These are phyloP conservation scores for Aspergillus niger DNA, from an alignment of 2,329 filamentous ascomycete genomes.

Conservation along the genomic window DNA sequence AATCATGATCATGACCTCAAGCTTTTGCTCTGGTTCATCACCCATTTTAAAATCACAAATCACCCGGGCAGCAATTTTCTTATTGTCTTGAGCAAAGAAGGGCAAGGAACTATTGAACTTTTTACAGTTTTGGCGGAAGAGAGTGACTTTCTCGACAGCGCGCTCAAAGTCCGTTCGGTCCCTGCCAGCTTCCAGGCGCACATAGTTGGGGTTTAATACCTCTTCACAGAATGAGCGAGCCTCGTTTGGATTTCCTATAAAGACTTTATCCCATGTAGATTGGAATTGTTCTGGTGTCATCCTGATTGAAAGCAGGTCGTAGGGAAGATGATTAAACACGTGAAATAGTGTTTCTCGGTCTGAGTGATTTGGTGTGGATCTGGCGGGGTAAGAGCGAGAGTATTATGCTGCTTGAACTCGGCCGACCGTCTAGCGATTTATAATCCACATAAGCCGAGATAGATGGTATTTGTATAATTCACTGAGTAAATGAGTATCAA, in stretches of 20 bases:
- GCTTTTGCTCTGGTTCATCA: background rate
- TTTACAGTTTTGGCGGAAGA: background rate
- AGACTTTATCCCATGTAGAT: background rate
- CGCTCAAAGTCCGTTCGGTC: background rate
- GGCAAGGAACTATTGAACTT: background rate
- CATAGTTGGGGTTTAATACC: background rate
- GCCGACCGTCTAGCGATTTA: no score
- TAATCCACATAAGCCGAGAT: no score
- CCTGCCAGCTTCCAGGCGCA: background rate
- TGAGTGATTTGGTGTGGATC: no score
- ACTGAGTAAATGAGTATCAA: no score
- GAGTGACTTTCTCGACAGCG: background rate
- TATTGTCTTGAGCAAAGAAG: background rate
- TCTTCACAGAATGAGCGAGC: background rate
- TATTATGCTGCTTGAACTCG: no score
- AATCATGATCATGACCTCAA: background rate
- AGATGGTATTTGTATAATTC: no score
- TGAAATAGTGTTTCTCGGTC: background rate
- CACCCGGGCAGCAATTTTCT: background rate
- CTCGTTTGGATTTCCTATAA: background rate
- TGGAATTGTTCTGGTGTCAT: background rate
- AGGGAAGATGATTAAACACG: background rate
- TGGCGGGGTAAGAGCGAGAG: no score
- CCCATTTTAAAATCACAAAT: background rate
- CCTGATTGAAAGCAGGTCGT: background rate